Evolutionary conservation across 495 filamentous ascomycete genomes (phyloP), one percentile per base, ranked within the genome.

Genomic region (Aspergillus funiculosus): DNA sequence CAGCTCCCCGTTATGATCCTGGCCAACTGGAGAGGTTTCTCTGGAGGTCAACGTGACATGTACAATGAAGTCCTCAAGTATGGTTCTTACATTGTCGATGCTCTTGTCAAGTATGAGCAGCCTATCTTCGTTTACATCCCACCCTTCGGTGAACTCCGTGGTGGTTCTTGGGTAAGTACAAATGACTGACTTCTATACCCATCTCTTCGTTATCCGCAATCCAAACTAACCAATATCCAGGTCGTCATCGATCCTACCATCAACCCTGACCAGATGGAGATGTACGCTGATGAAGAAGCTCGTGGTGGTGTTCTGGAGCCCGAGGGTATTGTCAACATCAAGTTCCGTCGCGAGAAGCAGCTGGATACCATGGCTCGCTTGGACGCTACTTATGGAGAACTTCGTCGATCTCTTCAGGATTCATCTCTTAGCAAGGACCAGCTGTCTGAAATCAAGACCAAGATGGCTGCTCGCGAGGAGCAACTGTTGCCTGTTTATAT

Each of bases 61-160:
- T 98, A 95, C 81, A 95, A 96, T 71, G 92, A 98, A 68, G 94
- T 98, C 6, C 81, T 98, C 64, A 98, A 98, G 75, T 98, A 98
- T 62, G 92, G 92, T 54, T 94, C 89, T 10, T 95, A 90, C 77
- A 98, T 98, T 57, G 92, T 98, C 50, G 92, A 98, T 63, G 90
- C 92, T 31, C 80, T 98, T 22, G 89, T 95, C 76, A 92, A 95
- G 67, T 97, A 88, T 59, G 89, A 97, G 77, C 92, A 98, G 72
- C 92, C 92, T 10, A 82, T 97, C 58, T 96, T 98, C 66, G 86
- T 98, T 35, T 98, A 98, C 72, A 98, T 98, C 63, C 92, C 92
- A 53, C 92, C 92, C 4, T 86, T 82, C 65, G 92, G 92, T 51
- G 92, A 98, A 66, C 83, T 98, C 40, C 90, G 92, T 78, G 92